Base-by-base conservation (phyloP, 768 basidiomycete genomes). In the Termitomyces eurrhizus region DNA sequence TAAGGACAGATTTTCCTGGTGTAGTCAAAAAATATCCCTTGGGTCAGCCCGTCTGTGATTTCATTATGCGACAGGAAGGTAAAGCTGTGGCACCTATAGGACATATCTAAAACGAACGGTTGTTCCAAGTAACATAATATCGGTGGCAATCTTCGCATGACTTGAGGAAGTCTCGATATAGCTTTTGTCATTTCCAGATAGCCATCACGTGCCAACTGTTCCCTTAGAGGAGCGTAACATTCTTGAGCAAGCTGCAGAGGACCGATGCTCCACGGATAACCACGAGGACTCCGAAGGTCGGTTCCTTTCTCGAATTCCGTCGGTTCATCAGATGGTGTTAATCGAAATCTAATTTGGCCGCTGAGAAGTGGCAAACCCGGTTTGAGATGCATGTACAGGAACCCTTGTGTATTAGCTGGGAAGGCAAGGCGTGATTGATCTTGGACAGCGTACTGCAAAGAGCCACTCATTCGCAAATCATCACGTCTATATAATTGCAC, bases 1-100 rank as follows among this genome's bases (percentile, higher is more conserved):
- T 44, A 44, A n/a, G 14, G 7, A 44, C n/a, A 8, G n/a, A n/a
- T 8, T 1, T 3, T 3, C 18, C 2, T 44, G 18, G 14, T 21
- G 0, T n/a, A 8, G n/a, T 44, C 42, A 9, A 44, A n/a, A 21
- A 14, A 14, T n/a, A n/a, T 39, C 6, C 14, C 39, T 14, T 39
- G 4, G 14, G 16, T 11, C 5, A 13, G 13, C 13, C 36, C 36
- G 13, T 11, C 35, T 36, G 7, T 24, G 6, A 12, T 13, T 24
- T 24, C 12, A 46, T 46, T 2, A 13, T 12, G 45, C 12, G 1
- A 24, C 5, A 46, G 4, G 12, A 13, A 24, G 21, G 11, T 24
- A 3, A 46, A 24, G 12, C 2, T 1, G n/a, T 13, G 8, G 0
- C 6, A 0, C 2, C 4, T 1, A 9, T n/a, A 4, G 8, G 3